phyloP scores from a whole-genome alignment of 1,139 yeast species.

The Candida glucosophila region DNA sequence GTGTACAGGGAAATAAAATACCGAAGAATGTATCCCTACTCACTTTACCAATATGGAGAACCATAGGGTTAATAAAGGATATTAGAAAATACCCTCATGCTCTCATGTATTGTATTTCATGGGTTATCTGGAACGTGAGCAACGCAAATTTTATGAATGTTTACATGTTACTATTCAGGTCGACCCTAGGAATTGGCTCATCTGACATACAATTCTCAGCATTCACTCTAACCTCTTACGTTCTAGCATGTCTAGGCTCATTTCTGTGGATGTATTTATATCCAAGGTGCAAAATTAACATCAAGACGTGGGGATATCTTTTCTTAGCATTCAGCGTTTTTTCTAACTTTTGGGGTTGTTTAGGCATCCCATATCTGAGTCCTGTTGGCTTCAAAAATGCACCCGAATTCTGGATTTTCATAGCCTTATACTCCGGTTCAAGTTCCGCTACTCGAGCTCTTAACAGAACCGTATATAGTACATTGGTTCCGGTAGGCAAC shows the following conservation, averaged over 20 bases:
- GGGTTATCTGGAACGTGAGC: slow-evolving; percentile 40
- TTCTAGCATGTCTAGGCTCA: slow-evolving; percentile 28
- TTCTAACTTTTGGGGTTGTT: slow-evolving; percentile 35
- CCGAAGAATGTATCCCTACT: slow-evolving; percentile 18
- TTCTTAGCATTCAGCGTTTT: slow-evolving; percentile 23
- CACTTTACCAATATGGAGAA: slow-evolving; percentile 19
- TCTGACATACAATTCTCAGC: slow-evolving; percentile 35
- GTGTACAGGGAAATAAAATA: slow-evolving; percentile 17
- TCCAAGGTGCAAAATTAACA: slow-evolving; percentile 15
- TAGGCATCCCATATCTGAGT: slow-evolving; percentile 21
- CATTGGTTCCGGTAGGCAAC: slow-evolving; percentile 32
- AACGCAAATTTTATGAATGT: slow-evolving; percentile 29
- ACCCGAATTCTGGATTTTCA: slow-evolving; percentile 40
- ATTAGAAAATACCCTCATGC: slow-evolving; percentile 29
- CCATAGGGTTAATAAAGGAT: slow-evolving; percentile 14
- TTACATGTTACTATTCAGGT: slow-evolving; percentile 30
- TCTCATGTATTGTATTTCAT: slow-evolving; percentile 27
- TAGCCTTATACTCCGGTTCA: slow-evolving; percentile 25
- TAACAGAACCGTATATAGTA: slow-evolving; percentile 30
- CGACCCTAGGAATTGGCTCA: slow-evolving; percentile 31
- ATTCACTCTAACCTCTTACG: slow-evolving; percentile 29
- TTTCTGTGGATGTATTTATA: slow-evolving; percentile 31
- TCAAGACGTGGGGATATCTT: slow-evolving; percentile 28
- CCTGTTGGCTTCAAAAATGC: slow-evolving; percentile 33
- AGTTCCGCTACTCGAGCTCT: slow-evolving; percentile 31